Evolutionary conservation across 805 yeast species (phyloP), one percentile per base, ranked within the genome.

Genomic region (Barnettozyma wickerhamii): DNA sequence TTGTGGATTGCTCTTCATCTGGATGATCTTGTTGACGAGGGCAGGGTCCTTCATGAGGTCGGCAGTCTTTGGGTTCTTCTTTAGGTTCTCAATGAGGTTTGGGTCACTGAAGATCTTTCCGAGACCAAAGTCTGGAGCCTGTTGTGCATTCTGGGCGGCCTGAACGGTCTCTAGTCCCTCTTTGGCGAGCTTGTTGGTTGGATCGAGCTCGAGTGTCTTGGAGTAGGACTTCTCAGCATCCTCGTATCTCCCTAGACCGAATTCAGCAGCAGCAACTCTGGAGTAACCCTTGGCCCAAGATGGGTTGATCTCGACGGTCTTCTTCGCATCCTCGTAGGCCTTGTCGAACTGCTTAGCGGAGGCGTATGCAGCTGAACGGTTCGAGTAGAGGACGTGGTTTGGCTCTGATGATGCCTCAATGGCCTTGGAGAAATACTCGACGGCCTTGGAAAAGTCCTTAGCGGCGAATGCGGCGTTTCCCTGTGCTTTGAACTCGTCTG

Each of bases 201-300:
- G 74, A 53, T 91, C 98, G 43, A 89, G 63, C 56, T 83, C 84
- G 50, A 91, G 66, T 7, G 96, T 95, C 61, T 83, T 82, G 49
- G 79, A 69, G 64, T 88, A 91, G 19, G 84, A 71, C 20, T 63
- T 62, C 51, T 75, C 76, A 34, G 98, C 93, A 18, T 77, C 84
- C 23, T 84, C 89, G 37, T 81, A 73, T 45, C 85, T 75, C 14
- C 88, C 88, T 45, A 84, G 68, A n/a, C 99, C 99, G 55, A 72
- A 82, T 37, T 82, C 78, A 24, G 99, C 99, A 49, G 97, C 90
- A 45, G 87, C 99, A 28, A 84, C 84, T 65, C 99, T 81, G 57
- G 81, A 84, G 71, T 84, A 86, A 35, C 98, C 99, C 66, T 93
- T 93, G 18, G 96, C 89, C 98, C 98, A 93, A 3, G 82, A 50